Base-by-base conservation (phyloP, 2,329 filamentous ascomycete genomes). In the Chaetomiaceae sp. region DNA sequence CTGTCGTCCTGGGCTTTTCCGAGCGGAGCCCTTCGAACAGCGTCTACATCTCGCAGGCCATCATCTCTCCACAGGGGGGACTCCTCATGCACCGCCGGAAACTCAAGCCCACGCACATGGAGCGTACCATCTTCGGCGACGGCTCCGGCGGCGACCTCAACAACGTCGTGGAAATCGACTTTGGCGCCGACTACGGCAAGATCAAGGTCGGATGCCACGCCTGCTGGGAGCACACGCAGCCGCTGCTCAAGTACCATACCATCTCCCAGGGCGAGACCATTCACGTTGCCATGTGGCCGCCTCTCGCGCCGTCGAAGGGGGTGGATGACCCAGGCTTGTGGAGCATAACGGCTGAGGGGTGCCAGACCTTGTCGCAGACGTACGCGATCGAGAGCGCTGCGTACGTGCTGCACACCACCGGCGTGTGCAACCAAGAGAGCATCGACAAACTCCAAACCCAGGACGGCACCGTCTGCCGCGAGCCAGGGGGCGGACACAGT, bases 321-420 rank as follows among this genome's bases (percentile, higher is more conserved):
- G 37, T 51, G 9, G 45, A 49, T 8, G 35, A 52, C 11, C 58
- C 58, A 1, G 59, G 58, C 2, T 44, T 62, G 11, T 63, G 58
- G 57, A 60, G 57, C 37, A 63, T 64, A 57, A 58, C 58, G 14
- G 56, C 57, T 6, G 58, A 62, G 22, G 66, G 67, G 4, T 69
- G 66, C 46, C 66, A 66, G 24, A 67, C 56, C 36, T 62, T 78
- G 1, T 72, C 74, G 0, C 73, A 73, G 49, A 68, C 71, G 0
- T 79, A 80, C 52, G 77, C 78, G 1, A 71, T 81, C 8, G 79
- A 83, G 56, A 70, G 73, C 2, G 65, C 67, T 8, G 60, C 72
- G 0, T 82, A 74, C 49, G 78, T 82, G 1, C 66, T 81, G 3
- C 74, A 78, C 51, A 63, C 63, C 38, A 76, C 75, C 0, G 60